Percentiles rank a stretch among this genome's conserved stretches.
Conservation (phyloP, 345 rosid species). For the Lumnitzera littorea region DNA sequence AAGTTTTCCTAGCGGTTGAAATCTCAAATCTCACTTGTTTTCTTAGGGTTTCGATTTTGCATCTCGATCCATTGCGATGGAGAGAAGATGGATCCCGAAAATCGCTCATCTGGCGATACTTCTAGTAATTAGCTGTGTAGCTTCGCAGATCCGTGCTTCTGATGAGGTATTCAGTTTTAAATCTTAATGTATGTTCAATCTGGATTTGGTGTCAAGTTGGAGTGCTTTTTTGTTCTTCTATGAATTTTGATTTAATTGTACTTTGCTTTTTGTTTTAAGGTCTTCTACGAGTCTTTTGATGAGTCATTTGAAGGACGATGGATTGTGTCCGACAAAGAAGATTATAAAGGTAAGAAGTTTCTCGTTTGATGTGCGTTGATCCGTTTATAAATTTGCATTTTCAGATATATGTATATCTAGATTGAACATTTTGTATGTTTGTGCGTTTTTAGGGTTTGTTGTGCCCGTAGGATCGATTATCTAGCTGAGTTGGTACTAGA, state of each 20-base stretch:
- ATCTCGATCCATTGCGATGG: slow-evolving; percentile 1
- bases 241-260: slow-evolving; percentile 3
- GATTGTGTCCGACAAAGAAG: slow-evolving; percentile 23
- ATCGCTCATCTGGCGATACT: background rate
- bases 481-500: too few relatives aligned
- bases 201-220: background rate
- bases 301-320: slow-evolving; percentile 26
- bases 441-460: too few relatives aligned
- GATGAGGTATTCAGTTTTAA: slow-evolving; percentile 6
- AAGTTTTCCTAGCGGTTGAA: too few relatives aligned
- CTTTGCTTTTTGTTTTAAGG: slow-evolving; percentile 4
- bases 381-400: too few relatives aligned
- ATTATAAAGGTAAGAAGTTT: slow-evolving; percentile 15
- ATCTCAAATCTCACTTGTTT: too few relatives aligned
- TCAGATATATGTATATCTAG: too few relatives aligned
- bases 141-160: slow-evolving; percentile 15
- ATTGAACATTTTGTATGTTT: too few relatives aligned
- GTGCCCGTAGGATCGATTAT: too few relatives aligned
- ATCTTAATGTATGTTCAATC: background rate
- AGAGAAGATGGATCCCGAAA: slow-evolving; percentile 1
- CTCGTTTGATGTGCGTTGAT: too few relatives aligned
- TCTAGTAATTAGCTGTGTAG: slow-evolving; percentile 9
- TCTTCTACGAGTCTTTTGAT: slow-evolving; percentile 27
- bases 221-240: background rate
- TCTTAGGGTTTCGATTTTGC: background rate